A percentile compares a stretch with the other conserved stretches of the same genome.
Evolutionary conservation across 148 eudicot genomes (phyloP).

Genomic region (Drosera capensis): DNA sequence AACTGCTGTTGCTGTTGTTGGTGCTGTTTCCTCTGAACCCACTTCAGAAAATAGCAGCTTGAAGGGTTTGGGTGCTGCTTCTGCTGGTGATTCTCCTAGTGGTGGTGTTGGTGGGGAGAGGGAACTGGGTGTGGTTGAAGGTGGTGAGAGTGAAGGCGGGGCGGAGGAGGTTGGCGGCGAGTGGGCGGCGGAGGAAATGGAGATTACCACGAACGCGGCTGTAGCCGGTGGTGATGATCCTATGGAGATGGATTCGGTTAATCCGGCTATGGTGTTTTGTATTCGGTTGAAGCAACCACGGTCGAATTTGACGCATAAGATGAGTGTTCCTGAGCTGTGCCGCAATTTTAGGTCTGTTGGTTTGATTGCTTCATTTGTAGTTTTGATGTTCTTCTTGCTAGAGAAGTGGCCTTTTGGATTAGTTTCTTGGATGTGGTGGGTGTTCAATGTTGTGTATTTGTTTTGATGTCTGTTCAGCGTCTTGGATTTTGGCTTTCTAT

Average conservation of each 20-base stretch:
- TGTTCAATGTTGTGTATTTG: too few relatives aligned
- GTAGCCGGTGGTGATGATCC: too few relatives aligned
- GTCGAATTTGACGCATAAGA: slow-evolving; percentile 71
- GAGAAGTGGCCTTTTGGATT: slow-evolving; percentile 3
- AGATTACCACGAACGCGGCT: slow-evolving; percentile 5
- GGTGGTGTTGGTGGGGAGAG: too few relatives aligned
- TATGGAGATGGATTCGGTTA: slow-evolving; percentile 34
- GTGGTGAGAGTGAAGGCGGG: slow-evolving; percentile 1
- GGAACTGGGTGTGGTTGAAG: slow-evolving; percentile 1
- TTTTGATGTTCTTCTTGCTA: neutral
- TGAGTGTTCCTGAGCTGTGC: slow-evolving; percentile 98
- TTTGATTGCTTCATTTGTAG: neutral
- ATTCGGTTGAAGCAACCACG: slow-evolving; percentile 72
- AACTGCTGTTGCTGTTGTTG: slow-evolving; percentile 5
- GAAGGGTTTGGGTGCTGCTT: too few relatives aligned
- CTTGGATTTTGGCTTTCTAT: too few relatives aligned
- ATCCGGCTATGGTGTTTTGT: slow-evolving; percentile 73
- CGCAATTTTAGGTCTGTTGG: slow-evolving; percentile 70
- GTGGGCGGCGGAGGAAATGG: slow-evolving; percentile 23
- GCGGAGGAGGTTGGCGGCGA: slow-evolving; percentile 15
- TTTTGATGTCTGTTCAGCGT: too few relatives aligned
- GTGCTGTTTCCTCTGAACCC: too few relatives aligned
- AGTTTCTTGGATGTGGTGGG: too few relatives aligned
- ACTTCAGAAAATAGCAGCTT: too few relatives aligned
- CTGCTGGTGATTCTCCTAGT: too few relatives aligned